These are phyloP conservation scores for Tephrocybe sp. DNA, from an alignment of 768 basidiomycete species.

Conservation along the genomic window DNA sequence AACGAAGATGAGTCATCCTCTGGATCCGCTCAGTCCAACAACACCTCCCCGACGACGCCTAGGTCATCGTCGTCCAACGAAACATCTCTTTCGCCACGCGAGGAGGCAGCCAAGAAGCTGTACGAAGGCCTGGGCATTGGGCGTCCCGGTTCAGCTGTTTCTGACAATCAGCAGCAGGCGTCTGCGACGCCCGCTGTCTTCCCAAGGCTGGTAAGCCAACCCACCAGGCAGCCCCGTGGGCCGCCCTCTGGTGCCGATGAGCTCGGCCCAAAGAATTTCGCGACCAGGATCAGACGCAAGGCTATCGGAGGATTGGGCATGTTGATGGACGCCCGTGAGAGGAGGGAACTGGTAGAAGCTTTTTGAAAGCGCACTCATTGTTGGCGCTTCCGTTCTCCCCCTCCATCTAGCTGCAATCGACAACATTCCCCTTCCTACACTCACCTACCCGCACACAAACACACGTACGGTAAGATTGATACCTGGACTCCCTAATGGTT, in stretches of 20 bases:
- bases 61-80: conserved; percentile 65
- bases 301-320: conserved; percentile 80
- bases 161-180: conserved; percentile 40
- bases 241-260: conserved; percentile 87
- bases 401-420: conserved; percentile 2
- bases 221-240: conserved; percentile 83
- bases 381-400: conserved; percentile 18
- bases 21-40: conserved; percentile 43
- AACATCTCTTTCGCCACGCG: conserved; percentile 75
- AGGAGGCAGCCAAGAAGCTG: conserved; percentile 83
- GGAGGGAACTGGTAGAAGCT: conserved; percentile 72
- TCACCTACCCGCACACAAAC: too few species aligned
- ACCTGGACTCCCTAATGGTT: conserved; percentile 13
- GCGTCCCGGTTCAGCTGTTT: conserved; percentile 52
- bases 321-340: conserved; percentile 80
- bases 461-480: conserved; percentile 13
- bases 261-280: conserved; percentile 87
- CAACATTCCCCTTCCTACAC: neutral
- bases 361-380: conserved; percentile 41
- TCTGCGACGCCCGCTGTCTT: conserved; percentile 39
- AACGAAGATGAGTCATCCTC: conserved; percentile 63
- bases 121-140: conserved; percentile 90
- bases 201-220: conserved; percentile 67
- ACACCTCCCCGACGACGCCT: conserved; percentile 77
- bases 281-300: conserved; percentile 79